phyloP scores from a whole-genome alignment of 352 stramenopile species.

The Thalassiosira oceanica region DNA sequence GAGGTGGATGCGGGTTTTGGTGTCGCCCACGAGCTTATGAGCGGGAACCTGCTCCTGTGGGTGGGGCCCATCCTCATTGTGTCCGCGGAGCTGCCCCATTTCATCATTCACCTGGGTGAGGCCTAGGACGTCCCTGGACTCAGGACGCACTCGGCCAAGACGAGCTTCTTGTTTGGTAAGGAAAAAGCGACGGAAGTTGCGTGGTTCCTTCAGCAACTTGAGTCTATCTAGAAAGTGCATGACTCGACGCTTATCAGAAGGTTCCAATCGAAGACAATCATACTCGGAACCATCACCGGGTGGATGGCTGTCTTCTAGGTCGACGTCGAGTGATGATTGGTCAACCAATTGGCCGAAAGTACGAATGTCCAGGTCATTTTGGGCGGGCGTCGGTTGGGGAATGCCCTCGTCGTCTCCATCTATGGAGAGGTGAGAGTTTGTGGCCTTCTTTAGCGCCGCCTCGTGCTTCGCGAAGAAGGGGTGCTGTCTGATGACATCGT shows the following conservation, averaged over 20 bases:
- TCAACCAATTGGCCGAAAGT: conserved; percentile 63
- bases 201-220: conserved; percentile 67
- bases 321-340: conserved; percentile 61
- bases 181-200: conserved; percentile 82
- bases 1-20: conserved; percentile 74
- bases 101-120: conserved; percentile 78
- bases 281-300: conserved; percentile 61
- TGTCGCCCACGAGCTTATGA: conserved; percentile 56
- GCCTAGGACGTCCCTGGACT: conserved; percentile 63
- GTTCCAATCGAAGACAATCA: conserved; percentile 60
- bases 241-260: conserved; percentile 50
- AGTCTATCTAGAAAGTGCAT: conserved; percentile 79
- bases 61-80: conserved; percentile 43
- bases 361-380: conserved; percentile 79
- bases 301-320: conserved; percentile 64
- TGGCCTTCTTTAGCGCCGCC: conserved; percentile 18
- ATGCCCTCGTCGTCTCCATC: conserved; percentile 16
- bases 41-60: conserved; percentile 61
- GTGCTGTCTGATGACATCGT: conserved; percentile 76
- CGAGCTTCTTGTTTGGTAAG: conserved; percentile 63
- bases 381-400: conserved; percentile 62
- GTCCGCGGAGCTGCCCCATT: conserved; percentile 61
- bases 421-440: conserved; percentile 23
- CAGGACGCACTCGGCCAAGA: conserved; percentile 53
- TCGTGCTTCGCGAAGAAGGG: conserved; percentile 67